These are phyloP conservation scores for Penicillium thymicola DNA, from an alignment of 2,329 filamentous ascomycete genomes.

Conservation along the genomic window DNA sequence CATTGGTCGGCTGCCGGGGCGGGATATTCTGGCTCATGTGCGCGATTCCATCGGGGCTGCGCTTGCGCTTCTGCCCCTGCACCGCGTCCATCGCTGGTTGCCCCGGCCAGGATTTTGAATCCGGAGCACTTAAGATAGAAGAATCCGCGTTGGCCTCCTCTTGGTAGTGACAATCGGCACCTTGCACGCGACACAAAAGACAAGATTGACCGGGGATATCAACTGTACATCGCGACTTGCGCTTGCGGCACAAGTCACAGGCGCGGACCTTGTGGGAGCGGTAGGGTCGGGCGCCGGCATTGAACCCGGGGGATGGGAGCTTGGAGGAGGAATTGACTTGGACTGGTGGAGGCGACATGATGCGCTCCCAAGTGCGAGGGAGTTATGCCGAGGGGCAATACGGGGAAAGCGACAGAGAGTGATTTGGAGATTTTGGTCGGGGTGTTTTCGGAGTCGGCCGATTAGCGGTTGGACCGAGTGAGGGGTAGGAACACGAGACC, in stretches of 20 bases:
- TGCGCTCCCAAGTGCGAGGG: constrained; percentile 17
- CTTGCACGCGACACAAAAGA: constrained; percentile 57
- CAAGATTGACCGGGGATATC: constrained; percentile 54
- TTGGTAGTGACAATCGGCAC: constrained; percentile 56
- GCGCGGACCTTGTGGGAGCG: constrained; percentile 61
- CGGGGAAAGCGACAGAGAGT: not conserved
- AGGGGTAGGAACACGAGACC: constrained; percentile 20
- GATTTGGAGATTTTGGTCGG: constrained; percentile 12
- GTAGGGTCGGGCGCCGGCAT: constrained; percentile 53
- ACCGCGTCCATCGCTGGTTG: constrained; percentile 25
- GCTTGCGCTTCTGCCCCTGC: constrained; percentile 38
- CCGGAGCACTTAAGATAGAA: constrained; percentile 24
- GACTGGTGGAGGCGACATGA: constrained; percentile 33
- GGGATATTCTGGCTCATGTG: constrained; percentile 16
- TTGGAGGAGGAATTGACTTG: constrained; percentile 33
- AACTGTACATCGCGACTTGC: constrained; percentile 61
- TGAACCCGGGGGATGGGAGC: constrained; percentile 36
- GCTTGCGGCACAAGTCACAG: constrained; percentile 57
- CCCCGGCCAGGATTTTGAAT: constrained; percentile 29
- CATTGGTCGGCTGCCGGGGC: constrained; percentile 22
- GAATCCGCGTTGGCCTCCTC: constrained; percentile 33
- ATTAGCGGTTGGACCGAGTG: constrained; percentile 19
- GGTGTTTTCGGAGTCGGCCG: constrained; percentile 24
- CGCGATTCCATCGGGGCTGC: constrained; percentile 28
- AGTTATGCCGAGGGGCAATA: constrained; percentile 4